phyloP scores from a whole-genome alignment of 306 rosid species.

The Trifolium fragiferum region DNA sequence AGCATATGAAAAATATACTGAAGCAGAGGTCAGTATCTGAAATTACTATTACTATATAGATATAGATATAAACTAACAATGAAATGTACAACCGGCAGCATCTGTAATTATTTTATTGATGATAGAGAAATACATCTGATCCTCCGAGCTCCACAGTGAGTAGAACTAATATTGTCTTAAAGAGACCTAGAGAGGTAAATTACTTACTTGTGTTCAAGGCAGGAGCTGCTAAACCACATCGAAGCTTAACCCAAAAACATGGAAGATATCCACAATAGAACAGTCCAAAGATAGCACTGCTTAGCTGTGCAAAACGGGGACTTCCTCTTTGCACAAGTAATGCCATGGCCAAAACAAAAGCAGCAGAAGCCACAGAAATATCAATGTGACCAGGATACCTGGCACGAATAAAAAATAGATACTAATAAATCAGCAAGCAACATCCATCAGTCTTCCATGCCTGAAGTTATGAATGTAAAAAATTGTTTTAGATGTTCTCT shows the following conservation, averaged over 20 bases:
- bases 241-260: slow-evolving; percentile 98
- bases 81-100: background rate
- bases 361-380: slow-evolving; percentile 90
- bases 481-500: slow-evolving; percentile 16
- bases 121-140: background rate
- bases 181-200: slow-evolving; percentile 31
- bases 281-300: slow-evolving; percentile 92
- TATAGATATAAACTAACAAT: slow-evolving; percentile 13
- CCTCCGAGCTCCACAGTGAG: background rate
- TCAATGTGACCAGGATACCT: slow-evolving; percentile 92
- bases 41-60: background rate
- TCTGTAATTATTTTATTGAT: background rate
- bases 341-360: slow-evolving; percentile 81
- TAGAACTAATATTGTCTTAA: slow-evolving; percentile 15
- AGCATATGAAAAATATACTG: slow-evolving; percentile 15
- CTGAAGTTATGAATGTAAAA: background rate
- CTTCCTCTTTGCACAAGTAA: slow-evolving; percentile 87
- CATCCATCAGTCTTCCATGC: slow-evolving; percentile 25
- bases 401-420: slow-evolving; percentile 46
- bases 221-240: slow-evolving; percentile 94
- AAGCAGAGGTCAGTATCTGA: background rate
- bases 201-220: slow-evolving; percentile 79
- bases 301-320: slow-evolving; percentile 94
- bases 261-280: slow-evolving; percentile 98
- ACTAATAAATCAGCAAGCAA: slow-evolving; percentile 50